phyloP scores from a whole-genome alignment of 2,329 filamentous ascomycete genomes.

The Sarocladium brachiariae region DNA sequence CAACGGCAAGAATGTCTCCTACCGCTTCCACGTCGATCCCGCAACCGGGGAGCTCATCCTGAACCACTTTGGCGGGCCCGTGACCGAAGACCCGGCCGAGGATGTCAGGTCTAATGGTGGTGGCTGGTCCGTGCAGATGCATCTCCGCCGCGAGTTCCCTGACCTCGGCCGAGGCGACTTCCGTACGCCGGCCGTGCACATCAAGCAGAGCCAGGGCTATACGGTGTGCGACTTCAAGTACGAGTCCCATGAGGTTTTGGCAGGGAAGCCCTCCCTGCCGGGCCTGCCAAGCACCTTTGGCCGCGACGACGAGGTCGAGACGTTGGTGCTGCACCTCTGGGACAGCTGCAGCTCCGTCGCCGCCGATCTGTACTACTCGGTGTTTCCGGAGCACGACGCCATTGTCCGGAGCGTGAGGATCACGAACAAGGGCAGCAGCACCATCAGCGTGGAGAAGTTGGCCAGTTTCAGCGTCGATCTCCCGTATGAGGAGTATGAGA shows the following conservation, averaged over 20 bases:
- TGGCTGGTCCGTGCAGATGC: slow-evolving; percentile 49
- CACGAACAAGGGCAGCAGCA: slow-evolving; percentile 48
- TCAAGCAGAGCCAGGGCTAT: slow-evolving; percentile 50
- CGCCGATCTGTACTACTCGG: slow-evolving; percentile 54
- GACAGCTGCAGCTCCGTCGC: slow-evolving; percentile 52
- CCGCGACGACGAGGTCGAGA: slow-evolving; percentile 46
- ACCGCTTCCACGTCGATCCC: slow-evolving; percentile 56
- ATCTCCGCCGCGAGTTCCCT: slow-evolving; percentile 54
- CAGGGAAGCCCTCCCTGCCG: slow-evolving; percentile 49
- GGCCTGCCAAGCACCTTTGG: slow-evolving; percentile 56
- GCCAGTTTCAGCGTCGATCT: slow-evolving; percentile 57
- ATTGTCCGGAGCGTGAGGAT: slow-evolving; percentile 55
- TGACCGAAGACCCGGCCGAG: slow-evolving; percentile 38
- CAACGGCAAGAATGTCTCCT: slow-evolving; percentile 49
- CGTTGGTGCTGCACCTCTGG: slow-evolving; percentile 49
- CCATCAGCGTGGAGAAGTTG: slow-evolving; percentile 48
- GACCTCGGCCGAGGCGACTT: slow-evolving; percentile 59
- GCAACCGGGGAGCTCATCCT: slow-evolving; percentile 48
- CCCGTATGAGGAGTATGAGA: slow-evolving; percentile 52
- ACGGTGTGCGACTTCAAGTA: slow-evolving; percentile 54
- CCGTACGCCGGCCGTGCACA: slow-evolving; percentile 52
- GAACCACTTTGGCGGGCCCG: slow-evolving; percentile 54
- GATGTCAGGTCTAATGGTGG: neutral
- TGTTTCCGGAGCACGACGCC: slow-evolving; percentile 56
- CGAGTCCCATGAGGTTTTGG: slow-evolving; percentile 45